Base-by-base conservation (phyloP, 225 moss, liverwort and hornwort genomes). In the Bryoerythrophyllum caledonicum region DNA sequence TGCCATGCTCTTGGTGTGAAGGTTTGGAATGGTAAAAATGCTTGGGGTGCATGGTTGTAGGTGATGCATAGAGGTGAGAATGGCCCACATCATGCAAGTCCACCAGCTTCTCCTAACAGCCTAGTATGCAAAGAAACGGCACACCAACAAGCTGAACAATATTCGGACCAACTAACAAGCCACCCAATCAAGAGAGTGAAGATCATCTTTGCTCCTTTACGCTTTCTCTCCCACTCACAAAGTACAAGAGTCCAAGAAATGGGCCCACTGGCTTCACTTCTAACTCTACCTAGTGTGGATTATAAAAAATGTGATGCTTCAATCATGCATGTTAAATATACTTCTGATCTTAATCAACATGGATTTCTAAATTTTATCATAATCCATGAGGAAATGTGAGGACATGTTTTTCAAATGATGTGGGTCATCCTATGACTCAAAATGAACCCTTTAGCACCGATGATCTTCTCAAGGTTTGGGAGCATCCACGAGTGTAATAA, bases 111-210 rank as follows among this genome's bases (percentile, higher is more conserved):
- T 10, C 23, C 13, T n/a, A 72, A 27, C 20, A 8, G 37, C 38
- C 9, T n/a, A 8, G 15, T 7, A 30, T 38, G 54, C 19, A 17
- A 49, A 6, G 48, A 17, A 35, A 40, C 37, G 55, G 7, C 40
- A 27, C 62, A 64, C 64, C n/a, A 78, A 34, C 78, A 44, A 8
- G 34, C 38, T 38, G 10, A 38, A 9, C 38, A 19, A 49, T 0
- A 48, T 72, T 65, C 48, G 32, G 65, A 58, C 65, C 72, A 57
- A 66, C 78, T 40, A 63, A 70, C 72, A 60, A 65, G 34, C 15
- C 23, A 41, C 15, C 10, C 57, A 41, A 53, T 70, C 70, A 65
- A 58, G 26, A 4, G 24, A 46, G 21, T 44, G 2, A 10, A 7
- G 54, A 14, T 26, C 43, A 16, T 46, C 32, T 32, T 32, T 16